Percentiles rank a stretch among this genome's conserved stretches.
Conservation (phyloP, 371 early-diverging fungal species). For the Fennellomyces sp. region DNA sequence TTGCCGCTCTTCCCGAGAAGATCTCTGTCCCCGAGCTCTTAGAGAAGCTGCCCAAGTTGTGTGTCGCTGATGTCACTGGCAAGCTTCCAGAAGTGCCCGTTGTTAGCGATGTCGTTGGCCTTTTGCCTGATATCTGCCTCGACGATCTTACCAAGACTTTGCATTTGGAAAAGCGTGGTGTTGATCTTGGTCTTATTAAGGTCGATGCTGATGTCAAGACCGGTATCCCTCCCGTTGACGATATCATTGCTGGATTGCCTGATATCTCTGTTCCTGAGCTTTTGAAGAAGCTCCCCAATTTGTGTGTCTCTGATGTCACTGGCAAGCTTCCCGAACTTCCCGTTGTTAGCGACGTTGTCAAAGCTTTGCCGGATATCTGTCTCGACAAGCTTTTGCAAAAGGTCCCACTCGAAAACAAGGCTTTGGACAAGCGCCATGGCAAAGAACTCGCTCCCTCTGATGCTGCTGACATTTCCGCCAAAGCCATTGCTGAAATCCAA, state of each 20-base stretch:
- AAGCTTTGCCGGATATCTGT: background rate
- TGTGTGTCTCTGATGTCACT: background rate
- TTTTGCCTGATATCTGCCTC: background rate
- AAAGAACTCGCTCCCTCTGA: background rate
- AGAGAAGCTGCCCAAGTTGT: background rate
- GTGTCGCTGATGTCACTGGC: background rate
- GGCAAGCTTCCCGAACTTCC: slow-evolving; percentile 2
- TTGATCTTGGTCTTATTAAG: background rate
- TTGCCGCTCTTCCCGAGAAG: slow-evolving; percentile 2
- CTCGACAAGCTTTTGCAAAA: background rate
- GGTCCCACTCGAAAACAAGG: background rate
- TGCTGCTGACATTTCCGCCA: background rate
- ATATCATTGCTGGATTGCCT: slow-evolving; percentile 1
- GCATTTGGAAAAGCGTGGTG: background rate
- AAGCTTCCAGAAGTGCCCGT: slow-evolving; percentile 2
- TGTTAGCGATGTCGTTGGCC: background rate
- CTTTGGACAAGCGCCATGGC: background rate
- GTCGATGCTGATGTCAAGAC: background rate
- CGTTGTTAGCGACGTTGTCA: background rate
- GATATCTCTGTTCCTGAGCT: slow-evolving; percentile 3
- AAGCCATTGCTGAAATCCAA: slow-evolving; percentile 6
- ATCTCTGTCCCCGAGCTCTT: slow-evolving; percentile 4
- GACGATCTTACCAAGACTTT: background rate
- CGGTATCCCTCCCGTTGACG: background rate
- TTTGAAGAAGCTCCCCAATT: background rate